Evolutionary conservation across 371 early-diverging fungal species (phyloP).

Genomic region (Neoconidiobolus thromboides): DNA sequence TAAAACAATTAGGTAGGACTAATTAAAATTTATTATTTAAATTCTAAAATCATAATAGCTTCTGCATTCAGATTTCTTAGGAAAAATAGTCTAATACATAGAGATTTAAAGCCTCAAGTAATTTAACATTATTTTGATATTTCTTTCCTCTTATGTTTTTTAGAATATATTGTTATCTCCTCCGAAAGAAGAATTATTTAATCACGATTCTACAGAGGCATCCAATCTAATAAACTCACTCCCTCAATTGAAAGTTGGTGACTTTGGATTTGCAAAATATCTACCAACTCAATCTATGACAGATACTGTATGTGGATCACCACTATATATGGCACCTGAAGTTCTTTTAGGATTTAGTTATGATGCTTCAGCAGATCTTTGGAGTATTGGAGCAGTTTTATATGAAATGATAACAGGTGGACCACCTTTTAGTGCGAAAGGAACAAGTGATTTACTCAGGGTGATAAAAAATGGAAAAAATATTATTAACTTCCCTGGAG

Average conservation of each 20-base stretch:
- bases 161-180: conserved; percentile 62
- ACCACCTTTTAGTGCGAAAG: conserved; percentile 82
- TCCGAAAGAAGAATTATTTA: conserved; percentile 11
- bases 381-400: conserved; percentile 90
- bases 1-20: conserved; percentile 56
- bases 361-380: conserved; percentile 86
- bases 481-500: conserved; percentile 62
- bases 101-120: conserved; percentile 94
- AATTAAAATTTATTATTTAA: not conserved
- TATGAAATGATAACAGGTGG: conserved; percentile 83
- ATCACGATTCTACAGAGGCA: conserved; percentile 14
- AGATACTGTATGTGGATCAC: conserved; percentile 90
- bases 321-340: conserved; percentile 93
- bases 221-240: conserved; percentile 17
- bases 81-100: conserved; percentile 69
- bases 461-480: conserved; percentile 72
- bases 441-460: conserved; percentile 74
- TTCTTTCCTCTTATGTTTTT: not conserved
- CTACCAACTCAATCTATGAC: conserved; percentile 66
- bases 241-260: conserved; percentile 76
- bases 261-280: conserved; percentile 91
- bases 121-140: not conserved
- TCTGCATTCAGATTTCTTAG: conserved; percentile 71
- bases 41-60: conserved; percentile 9
- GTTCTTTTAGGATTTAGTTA: conserved; percentile 81